Evolutionary conservation across 345 rosid species (phyloP).

Genomic region (Barbarea vulgaris): DNA sequence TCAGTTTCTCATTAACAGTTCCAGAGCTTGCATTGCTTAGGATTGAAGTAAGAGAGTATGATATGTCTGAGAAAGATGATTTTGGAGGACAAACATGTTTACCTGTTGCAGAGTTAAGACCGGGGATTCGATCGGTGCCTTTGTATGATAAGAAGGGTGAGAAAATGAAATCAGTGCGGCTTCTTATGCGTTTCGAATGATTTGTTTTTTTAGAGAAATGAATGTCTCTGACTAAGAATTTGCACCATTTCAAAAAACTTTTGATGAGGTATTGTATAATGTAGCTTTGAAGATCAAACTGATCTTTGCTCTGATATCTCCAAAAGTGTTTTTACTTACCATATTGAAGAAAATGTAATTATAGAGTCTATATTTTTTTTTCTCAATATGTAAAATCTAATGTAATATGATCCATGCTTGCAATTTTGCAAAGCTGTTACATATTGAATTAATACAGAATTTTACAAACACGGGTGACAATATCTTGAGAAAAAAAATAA

Average conservation of each 20-base stretch:
- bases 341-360: slow-evolving; percentile 26
- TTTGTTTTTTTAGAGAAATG: slow-evolving; percentile 10
- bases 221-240: not conserved
- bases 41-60: slow-evolving; percentile 75
- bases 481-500: too few relatives aligned
- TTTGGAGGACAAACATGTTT: slow-evolving; percentile 90
- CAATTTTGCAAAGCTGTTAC: slow-evolving; percentile 23
- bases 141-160: slow-evolving; percentile 61
- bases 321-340: slow-evolving; percentile 1
- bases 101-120: slow-evolving; percentile 68
- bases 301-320: slow-evolving; percentile 40
- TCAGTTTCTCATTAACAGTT: slow-evolving; percentile 68
- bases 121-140: slow-evolving; percentile 76
- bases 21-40: slow-evolving; percentile 86
- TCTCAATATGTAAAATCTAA: slow-evolving; percentile 29
- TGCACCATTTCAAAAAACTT: slow-evolving; percentile 24
- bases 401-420: slow-evolving; percentile 29
- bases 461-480: too few relatives aligned
- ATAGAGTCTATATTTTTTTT: slow-evolving; percentile 1
- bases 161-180: slow-evolving; percentile 63
- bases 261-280: slow-evolving; percentile 40
- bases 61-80: slow-evolving; percentile 79
- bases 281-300: slow-evolving; percentile 34
- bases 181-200: slow-evolving; percentile 59
- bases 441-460: not conserved